These are phyloP conservation scores for Aspergillus neotritici DNA, from an alignment of 2,329 filamentous ascomycete species.

Conservation along the genomic window DNA sequence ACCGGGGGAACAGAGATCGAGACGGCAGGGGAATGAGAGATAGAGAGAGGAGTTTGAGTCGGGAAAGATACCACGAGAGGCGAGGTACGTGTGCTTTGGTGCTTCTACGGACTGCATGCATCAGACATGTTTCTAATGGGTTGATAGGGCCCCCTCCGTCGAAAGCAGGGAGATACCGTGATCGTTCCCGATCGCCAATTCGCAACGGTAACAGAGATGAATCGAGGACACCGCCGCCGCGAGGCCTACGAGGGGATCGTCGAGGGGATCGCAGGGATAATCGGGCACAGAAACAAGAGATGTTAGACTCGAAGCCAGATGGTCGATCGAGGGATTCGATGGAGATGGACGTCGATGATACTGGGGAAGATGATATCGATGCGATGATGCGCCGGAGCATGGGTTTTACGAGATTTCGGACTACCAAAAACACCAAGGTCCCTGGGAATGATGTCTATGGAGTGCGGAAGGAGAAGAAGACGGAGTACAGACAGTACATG, in stretches of 20 bases:
- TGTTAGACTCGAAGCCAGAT: slow-evolving; percentile 14
- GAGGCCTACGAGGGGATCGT: slow-evolving; percentile 29
- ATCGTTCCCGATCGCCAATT: slow-evolving; percentile 32
- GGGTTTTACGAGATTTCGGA: slow-evolving; percentile 81
- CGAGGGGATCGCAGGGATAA: slow-evolving; percentile 27
- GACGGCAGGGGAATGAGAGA: slow-evolving; percentile 37
- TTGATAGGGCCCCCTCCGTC: slow-evolving; percentile 21
- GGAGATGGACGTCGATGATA: slow-evolving; percentile 43
- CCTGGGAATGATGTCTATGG: slow-evolving; percentile 78
- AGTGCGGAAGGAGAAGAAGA: slow-evolving; percentile 88
- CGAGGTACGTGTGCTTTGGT: slow-evolving; percentile 29
- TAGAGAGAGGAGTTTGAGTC: slow-evolving; percentile 35
- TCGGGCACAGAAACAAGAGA: slow-evolving; percentile 21
- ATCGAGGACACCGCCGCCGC: slow-evolving; percentile 35
- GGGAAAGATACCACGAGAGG: slow-evolving; percentile 34
- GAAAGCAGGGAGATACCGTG: slow-evolving; percentile 31
- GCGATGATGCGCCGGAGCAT: slow-evolving; percentile 76
- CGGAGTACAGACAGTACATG: slow-evolving; percentile 95
- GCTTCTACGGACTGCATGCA: too few species aligned
- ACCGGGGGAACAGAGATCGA: slow-evolving; percentile 30
- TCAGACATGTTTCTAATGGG: slow-evolving; percentile 2
- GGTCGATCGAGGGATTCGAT: slow-evolving; percentile 29
- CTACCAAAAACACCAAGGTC: slow-evolving; percentile 84
- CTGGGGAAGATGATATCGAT: slow-evolving; percentile 59
- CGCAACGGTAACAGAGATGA: slow-evolving; percentile 33